Percentiles rank a stretch among this genome's conserved stretches.
phyloP scores from a whole-genome alignment of 352 stramenopile species.

The Pythium phragmiticola region DNA sequence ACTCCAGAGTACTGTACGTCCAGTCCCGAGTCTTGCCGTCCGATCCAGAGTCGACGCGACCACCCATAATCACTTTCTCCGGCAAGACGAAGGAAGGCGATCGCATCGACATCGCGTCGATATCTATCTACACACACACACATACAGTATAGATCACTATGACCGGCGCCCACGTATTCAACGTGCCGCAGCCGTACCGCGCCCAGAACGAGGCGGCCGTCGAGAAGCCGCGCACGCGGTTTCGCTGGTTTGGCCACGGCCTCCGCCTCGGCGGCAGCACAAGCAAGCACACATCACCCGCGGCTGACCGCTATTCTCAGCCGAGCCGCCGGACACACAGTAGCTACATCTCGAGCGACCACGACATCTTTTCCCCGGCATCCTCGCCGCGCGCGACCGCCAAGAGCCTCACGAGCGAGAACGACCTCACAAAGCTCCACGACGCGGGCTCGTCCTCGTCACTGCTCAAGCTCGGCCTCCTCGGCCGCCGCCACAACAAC shows the following conservation, averaged over 20 bases:
- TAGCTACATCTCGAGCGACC: constrained; percentile 12
- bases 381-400: constrained; percentile 9
- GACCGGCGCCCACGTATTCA: constrained; percentile 20
- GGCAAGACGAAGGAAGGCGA: constrained; percentile 11
- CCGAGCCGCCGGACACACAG: constrained; percentile 14
- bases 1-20: background rate
- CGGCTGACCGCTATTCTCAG: background rate
- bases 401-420: constrained; percentile 16
- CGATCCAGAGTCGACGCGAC: background rate
- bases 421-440: constrained; percentile 1
- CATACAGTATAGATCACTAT: constrained; percentile 2
- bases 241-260: constrained; percentile 29
- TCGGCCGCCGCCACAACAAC: constrained; percentile 1
- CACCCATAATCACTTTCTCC: constrained; percentile 23
- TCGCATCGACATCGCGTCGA: constrained; percentile 25
- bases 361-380: constrained; percentile 5
- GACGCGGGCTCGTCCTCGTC: background rate
- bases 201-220: background rate
- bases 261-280: constrained; percentile 23
- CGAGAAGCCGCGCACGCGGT: constrained; percentile 18
- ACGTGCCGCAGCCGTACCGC: constrained; percentile 20
- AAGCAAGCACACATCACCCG: constrained; percentile 1
- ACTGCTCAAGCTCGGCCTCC: constrained; percentile 16
- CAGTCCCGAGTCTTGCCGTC: background rate
- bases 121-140: constrained; percentile 14